A percentile compares a stretch with the other conserved stretches of the same genome.
These are phyloP conservation scores for Tolypocladium cylindrosporum DNA, from an alignment of 2,329 filamentous ascomycete species.

Conservation along the genomic window DNA sequence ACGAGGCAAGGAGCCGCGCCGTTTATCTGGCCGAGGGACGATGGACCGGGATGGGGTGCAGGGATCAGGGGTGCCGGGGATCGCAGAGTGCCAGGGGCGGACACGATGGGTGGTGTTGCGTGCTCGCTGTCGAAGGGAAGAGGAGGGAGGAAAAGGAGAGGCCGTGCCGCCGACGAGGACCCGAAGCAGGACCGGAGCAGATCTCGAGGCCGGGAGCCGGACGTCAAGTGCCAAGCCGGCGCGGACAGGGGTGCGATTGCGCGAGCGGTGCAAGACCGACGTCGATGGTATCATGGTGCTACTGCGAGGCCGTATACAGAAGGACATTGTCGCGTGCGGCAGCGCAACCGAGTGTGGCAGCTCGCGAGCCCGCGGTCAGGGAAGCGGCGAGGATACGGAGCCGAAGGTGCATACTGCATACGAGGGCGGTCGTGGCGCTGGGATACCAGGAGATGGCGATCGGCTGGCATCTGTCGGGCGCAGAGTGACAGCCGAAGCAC, in stretches of 20 bases:
- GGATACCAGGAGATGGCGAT: not conserved
- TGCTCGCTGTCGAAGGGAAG: no score
- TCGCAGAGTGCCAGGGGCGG: not conserved
- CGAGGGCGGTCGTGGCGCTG: not conserved
- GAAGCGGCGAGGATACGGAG: not conserved
- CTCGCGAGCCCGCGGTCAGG: not conserved
- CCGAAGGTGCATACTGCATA: not conserved
- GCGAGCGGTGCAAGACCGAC: not conserved
- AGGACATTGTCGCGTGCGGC: not conserved
- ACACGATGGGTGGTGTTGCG: not conserved
- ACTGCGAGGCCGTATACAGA: not conserved
- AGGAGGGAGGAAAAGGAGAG: no score
- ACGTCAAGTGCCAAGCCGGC: not conserved
- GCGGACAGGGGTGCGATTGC: not conserved
- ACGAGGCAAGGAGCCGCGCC: slow-evolving; percentile 1
- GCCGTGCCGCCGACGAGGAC: no score
- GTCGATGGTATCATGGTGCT: not conserved
- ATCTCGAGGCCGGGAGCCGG: not conserved
- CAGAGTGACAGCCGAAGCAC: not conserved
- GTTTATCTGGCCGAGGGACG: not conserved
- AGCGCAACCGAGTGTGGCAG: not conserved
- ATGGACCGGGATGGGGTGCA: not conserved
- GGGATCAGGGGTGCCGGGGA: not conserved
- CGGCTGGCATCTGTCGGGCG: not conserved
- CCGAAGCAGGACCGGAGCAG: not conserved